Base-by-base conservation (phyloP, 2,329 filamentous ascomycete genomes). In the Fusarium sp. region DNA sequence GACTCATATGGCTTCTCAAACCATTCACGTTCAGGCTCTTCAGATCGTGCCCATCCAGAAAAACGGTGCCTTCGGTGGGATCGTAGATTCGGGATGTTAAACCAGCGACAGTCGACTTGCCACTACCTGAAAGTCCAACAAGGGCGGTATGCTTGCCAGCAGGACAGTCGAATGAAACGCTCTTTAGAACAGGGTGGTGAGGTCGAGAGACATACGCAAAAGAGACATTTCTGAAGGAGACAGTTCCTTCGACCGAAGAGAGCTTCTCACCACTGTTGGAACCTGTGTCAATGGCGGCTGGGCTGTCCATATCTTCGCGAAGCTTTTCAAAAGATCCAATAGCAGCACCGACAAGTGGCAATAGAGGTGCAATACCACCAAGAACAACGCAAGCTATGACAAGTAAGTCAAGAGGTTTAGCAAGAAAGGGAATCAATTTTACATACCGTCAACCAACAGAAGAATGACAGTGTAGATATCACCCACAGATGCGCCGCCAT, bases 401-500 rank as follows among this genome's bases (percentile, higher is more conserved):
- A n/a, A 54, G 58, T 74, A 39, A 72, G 66, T 32, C 13, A 19
- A n/a, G 14, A 20, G 11, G 8, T 20, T 26, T 6, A 19, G 7
- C 11, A 11, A 13, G 3, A 5, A 19, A 6, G 30, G 17, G 15
- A 4, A 15, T 2, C 5, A 22, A 62, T 19, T 13, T 17, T 22
- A 64, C 78, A 66, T 76, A 82, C 81, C 87, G 66, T 90, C 88
- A 2, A 90, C 81, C 13, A 90, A 85, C 30, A 90, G 79, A 53
- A 90, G 88, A 14, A 90, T 87, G 30, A 90, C 88, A 1, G 87
- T 89, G 68, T 90, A 90, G 17, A 88, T 81, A n/a, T 79, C 75
- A 37, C 83, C 82, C 10, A 84, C 79, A 1, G 80, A 80, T 6
- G 78, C 77, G 26, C 73, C 65, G 1, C 72, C 72, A 22, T 75